Conservation (phyloP, 2,329 filamentous ascomycete genomes). For the Cercospora sesami region DNA sequence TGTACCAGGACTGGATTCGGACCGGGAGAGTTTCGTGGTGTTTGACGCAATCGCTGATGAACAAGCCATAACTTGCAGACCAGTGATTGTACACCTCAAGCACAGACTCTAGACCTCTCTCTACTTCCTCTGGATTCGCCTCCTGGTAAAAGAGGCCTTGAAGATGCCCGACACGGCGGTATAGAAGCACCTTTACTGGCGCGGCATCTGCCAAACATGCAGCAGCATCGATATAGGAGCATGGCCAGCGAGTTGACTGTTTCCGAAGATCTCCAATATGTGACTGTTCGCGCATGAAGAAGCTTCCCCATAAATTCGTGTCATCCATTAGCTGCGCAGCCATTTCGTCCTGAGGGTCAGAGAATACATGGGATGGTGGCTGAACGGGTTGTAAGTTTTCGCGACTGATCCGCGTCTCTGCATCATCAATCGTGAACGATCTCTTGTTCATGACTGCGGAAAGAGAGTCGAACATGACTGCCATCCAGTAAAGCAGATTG, state of each 20-base stretch:
- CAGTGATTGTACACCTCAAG: conserved; percentile 26
- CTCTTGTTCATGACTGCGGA: conserved; percentile 24
- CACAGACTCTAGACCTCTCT: conserved; percentile 19
- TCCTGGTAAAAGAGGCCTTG: conserved; percentile 24
- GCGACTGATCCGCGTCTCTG: conserved; percentile 18
- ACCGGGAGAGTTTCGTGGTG: conserved; percentile 24
- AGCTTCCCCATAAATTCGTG: conserved; percentile 23
- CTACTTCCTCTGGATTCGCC: conserved; percentile 12
- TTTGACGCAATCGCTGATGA: conserved; percentile 26
- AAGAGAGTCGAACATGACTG: conserved; percentile 28
- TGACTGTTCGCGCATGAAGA: conserved; percentile 23
- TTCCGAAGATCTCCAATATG: conserved; percentile 20
- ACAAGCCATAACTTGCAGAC: conserved; percentile 23
- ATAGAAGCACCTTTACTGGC: conserved; percentile 27
- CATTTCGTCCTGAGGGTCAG: background rate
- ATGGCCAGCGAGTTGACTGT: conserved; percentile 24
- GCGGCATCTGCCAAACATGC: conserved; percentile 26
- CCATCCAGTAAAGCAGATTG: conserved; percentile 26
- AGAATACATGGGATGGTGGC: background rate
- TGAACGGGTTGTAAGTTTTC: conserved; percentile 1
- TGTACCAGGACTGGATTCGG: conserved; percentile 29
- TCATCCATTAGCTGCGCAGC: conserved; percentile 1
- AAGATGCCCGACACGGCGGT: conserved; percentile 21
- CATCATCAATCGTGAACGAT: conserved; percentile 21
- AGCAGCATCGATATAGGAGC: conserved; percentile 25